Evolutionary conservation across 2,329 filamentous ascomycete genomes (phyloP), one percentile per base, ranked within the genome.

Genomic region (Zarea fungicola): DNA sequence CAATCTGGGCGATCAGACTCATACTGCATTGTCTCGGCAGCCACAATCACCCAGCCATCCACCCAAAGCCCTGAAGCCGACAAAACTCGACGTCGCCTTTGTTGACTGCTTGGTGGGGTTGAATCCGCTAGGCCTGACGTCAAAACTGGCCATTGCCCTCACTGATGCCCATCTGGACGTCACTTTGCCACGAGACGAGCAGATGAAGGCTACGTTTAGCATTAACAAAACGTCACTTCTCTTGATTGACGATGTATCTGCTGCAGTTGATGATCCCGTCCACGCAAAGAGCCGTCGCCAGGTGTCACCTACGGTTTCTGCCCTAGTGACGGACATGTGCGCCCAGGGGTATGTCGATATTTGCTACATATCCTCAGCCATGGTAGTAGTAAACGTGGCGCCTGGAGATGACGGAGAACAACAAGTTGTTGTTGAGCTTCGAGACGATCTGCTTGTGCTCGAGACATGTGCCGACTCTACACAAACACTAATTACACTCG

Each of bases 381-480:
- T 83, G 53, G 79, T 83, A 1, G 70, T 72, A 3, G 74, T 93
- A 3, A 78, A 81, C 40, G 72, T 91, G 11, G 69, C 73, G 19
- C 73, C 73, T 3, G 71, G 72, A 2, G 48, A 56, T 5, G 77
- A 83, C 29, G 79, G 76, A 1, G 75, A 82, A 25, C 85, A 84
- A 54, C 78, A 81, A 34, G 67, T 96, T 13, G 85, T 93, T 56
- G 76, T 96, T 1, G 88, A 95, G 54, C 71, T 97, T 40, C 82
- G 82, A 52, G 91, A 96, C 60, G 86, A 95, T 55, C 75, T 99
- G 1, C 75, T 99, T 46, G 84, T 99, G 28, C 71, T 99, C 6
- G 93, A 99, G 66, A 95, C 91, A 1, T 99, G 95, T 60, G 93
- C 93, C 25, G 93, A 99, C 66, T 99, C 93, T 2, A 97, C 90